Evolutionary conservation across 1,139 yeast genomes (phyloP), one percentile per base, ranked within the genome.

Genomic region (Insectozyma bohioensis): DNA sequence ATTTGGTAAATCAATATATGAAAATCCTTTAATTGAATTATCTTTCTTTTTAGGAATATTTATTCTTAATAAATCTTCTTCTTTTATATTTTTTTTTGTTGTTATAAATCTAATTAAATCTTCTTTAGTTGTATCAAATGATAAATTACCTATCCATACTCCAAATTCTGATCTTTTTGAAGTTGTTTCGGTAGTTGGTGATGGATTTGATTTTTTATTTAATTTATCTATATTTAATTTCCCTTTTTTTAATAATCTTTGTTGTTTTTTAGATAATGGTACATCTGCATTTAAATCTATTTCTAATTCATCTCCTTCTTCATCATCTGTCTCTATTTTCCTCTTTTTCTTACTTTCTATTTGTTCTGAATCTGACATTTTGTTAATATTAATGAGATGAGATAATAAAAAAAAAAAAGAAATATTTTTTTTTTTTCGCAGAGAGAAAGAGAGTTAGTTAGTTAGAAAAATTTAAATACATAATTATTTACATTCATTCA

Each of bases 131-230:
- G 97, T 88, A 35, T 85, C 94, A 49, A 84, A 94, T 0, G 96
- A 74, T 45, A 94, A 61, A 55, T 92, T 94, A 30, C 98, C 98
- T 28, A 92, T 75, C 98, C 98, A 92, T 16, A 88, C 94, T 28
- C 95, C 95, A 49, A 65, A 78, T 35, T 72, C 75, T 2, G 82
- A 71, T 46, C 70, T 72, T 47, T 55, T 63, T 33, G 51, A n/a
- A n/a, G 48, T 39, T 43, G 51, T 24, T 53, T 54, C 64, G 11
- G 60, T 56, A 40, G 66, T 69, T 18, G 77, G 66, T 29, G 64
- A 52, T 43, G 75, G 72, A 46, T 67, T 16, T 5, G 30, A 56
- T 48, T 78, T 75, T 36, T 64, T 62, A 36, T 75, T 76, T 25
- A 80, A 51, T 48, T 77, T 80, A 24, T 74, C 80, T 29, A 77